These are phyloP conservation scores for Erodium moschatum DNA, from an alignment of 441 rosid genomes.

Conservation along the genomic window DNA sequence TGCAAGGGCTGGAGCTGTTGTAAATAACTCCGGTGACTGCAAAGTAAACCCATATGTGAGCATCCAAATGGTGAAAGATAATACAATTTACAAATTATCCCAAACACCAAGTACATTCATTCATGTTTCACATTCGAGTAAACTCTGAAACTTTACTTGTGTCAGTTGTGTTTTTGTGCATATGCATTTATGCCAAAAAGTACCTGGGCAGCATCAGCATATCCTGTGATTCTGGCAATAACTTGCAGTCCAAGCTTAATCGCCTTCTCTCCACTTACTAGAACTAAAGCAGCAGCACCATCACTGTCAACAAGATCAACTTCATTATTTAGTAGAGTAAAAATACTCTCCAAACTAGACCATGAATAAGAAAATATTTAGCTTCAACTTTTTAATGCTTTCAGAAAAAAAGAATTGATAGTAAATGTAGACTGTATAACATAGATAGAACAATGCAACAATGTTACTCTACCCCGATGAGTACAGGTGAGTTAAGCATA, in stretches of 20 bases:
- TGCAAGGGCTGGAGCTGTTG: constrained; percentile 8
- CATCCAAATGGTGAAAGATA: background rate
- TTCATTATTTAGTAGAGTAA: constrained; percentile 14
- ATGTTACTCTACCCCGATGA: background rate
- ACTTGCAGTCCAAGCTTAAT: constrained; percentile 64
- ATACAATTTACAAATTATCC: background rate
- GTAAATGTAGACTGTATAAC: no score
- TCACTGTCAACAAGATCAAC: constrained; percentile 42
- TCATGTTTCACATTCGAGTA: background rate
- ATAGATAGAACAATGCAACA: background rate
- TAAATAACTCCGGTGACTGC: constrained; percentile 39
- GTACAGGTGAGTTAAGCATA: background rate
- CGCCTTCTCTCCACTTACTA: constrained; percentile 81
- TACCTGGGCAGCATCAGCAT: constrained; percentile 96
- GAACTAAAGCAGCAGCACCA: constrained; percentile 90
- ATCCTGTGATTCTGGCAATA: constrained; percentile 70
- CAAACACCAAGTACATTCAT: background rate
- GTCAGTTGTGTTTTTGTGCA: background rate
- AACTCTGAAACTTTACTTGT: background rate
- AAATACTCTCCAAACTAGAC: background rate
- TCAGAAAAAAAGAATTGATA: no score
- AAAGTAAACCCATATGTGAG: constrained; percentile 14
- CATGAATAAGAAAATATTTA: no score
- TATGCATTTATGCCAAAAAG: constrained; percentile 1
- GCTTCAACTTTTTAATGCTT: no score